Percentiles rank a stretch among this genome's conserved stretches.
Evolutionary conservation across 2,329 filamentous ascomycete species (phyloP).

Genomic region (Aphanocladium album): DNA sequence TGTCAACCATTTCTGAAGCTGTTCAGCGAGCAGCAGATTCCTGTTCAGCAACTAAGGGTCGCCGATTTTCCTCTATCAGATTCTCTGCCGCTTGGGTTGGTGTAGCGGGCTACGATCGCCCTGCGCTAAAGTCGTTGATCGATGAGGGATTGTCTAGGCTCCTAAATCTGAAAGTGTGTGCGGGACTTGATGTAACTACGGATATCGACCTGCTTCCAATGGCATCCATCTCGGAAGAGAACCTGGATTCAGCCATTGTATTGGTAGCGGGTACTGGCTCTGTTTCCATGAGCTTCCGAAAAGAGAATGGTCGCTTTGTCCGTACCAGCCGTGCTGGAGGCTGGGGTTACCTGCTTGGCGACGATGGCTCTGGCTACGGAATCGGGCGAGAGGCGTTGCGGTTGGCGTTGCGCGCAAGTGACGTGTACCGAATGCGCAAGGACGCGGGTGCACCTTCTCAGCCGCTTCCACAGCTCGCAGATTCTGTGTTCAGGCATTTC

Average conservation of each 20-base stretch:
- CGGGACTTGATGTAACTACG: slow-evolving; percentile 27
- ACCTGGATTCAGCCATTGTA: slow-evolving; percentile 25
- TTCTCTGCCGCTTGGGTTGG: slow-evolving; percentile 34
- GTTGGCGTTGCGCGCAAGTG: slow-evolving; percentile 25
- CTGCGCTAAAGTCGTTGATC: slow-evolving; percentile 23
- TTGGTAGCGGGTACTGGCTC: slow-evolving; percentile 40
- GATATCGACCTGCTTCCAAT: slow-evolving; percentile 36
- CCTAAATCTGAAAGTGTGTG: slow-evolving; percentile 22
- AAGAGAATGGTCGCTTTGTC: slow-evolving; percentile 17
- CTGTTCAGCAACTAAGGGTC: slow-evolving; percentile 13
- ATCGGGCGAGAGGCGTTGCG: slow-evolving; percentile 34
- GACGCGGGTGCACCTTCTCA: background rate
- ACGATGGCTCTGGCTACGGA: slow-evolving; percentile 37
- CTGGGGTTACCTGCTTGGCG: slow-evolving; percentile 39
- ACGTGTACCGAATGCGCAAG: slow-evolving; percentile 19
- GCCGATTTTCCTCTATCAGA: background rate
- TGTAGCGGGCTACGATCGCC: slow-evolving; percentile 35
- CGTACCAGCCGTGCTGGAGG: slow-evolving; percentile 34
- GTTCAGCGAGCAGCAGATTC: slow-evolving; percentile 22
- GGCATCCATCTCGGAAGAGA: slow-evolving; percentile 15
- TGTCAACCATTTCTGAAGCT: slow-evolving; percentile 22
- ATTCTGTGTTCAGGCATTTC: slow-evolving; percentile 17
- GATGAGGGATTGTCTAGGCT: slow-evolving; percentile 22
- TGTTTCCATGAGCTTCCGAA: slow-evolving; percentile 34
- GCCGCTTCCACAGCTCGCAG: slow-evolving; percentile 11